These are phyloP conservation scores for Claviceps africana DNA, from an alignment of 2,329 filamentous ascomycete species.

Conservation along the genomic window DNA sequence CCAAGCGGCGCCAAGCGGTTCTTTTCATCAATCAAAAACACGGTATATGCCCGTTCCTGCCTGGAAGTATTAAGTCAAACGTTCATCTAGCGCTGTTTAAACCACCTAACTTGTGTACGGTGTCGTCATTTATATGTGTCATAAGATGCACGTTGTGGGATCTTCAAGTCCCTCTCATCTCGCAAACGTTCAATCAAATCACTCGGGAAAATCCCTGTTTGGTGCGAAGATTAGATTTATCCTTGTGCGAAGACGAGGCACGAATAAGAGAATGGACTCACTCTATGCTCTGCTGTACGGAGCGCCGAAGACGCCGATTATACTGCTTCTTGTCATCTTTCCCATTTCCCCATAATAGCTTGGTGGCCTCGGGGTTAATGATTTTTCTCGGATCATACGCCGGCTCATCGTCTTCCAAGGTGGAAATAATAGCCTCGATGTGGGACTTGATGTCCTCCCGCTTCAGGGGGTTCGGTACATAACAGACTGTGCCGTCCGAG, in stretches of 20 bases:
- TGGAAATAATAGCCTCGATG: slow-evolving; percentile 66
- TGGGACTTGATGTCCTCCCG: slow-evolving; percentile 69
- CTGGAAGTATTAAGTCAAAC: neutral
- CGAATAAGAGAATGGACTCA: slow-evolving; percentile 19
- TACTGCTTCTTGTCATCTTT: slow-evolving; percentile 69
- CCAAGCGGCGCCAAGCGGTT: neutral
- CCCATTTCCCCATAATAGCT: slow-evolving; percentile 69
- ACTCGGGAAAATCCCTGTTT: slow-evolving; percentile 21
- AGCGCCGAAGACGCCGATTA: slow-evolving; percentile 64
- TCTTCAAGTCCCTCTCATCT: neutral
- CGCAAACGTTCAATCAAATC: slow-evolving; percentile 5
- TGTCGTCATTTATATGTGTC: neutral
- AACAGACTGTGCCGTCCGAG: slow-evolving; percentile 67
- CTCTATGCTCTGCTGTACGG: slow-evolving; percentile 57
- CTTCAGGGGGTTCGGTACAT: slow-evolving; percentile 47
- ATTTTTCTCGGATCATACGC: slow-evolving; percentile 82
- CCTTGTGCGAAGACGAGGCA: neutral
- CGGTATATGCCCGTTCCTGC: neutral
- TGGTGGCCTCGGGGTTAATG: slow-evolving; percentile 74
- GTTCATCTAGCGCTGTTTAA: neutral
- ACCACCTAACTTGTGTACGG: neutral
- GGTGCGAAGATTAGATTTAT: neutral
- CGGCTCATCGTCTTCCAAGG: slow-evolving; percentile 76
- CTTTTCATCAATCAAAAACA: neutral
- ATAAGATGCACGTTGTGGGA: neutral